Conservation (phyloP, 306 rosid species). For the Mucuna pruriens region DNA sequence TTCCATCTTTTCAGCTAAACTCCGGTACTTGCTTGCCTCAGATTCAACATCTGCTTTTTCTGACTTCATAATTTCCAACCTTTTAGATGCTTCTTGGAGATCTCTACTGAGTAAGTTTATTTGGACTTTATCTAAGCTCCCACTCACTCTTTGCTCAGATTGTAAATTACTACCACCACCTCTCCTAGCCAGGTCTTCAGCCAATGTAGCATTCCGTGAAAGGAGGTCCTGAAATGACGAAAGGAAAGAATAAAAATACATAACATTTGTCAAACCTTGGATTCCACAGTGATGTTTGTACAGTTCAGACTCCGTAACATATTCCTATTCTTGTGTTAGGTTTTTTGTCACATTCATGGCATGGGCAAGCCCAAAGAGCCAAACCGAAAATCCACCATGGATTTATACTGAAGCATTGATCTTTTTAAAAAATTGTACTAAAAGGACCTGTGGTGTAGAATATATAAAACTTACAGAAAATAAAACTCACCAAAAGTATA, state of each 20-base stretch:
- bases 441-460: neutral
- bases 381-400: neutral
- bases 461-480: no score
- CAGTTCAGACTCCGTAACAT: neutral
- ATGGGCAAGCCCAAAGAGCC: neutral
- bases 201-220: conserved; percentile 75
- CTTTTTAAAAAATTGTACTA: neutral
- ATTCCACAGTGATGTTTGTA: neutral
- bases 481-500: neutral
- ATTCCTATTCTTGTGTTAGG: neutral
- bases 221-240: conserved; percentile 70
- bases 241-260: neutral
- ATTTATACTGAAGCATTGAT: neutral
- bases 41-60: conserved; percentile 73
- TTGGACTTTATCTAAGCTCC: conserved; percentile 64
- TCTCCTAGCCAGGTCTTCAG: conserved; percentile 67
- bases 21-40: conserved; percentile 63
- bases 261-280: neutral
- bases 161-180: conserved; percentile 39
- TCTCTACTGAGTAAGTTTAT: conserved; percentile 71
- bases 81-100: conserved; percentile 67
- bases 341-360: neutral
- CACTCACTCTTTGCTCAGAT: conserved; percentile 60
- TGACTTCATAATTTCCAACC: conserved; percentile 66
- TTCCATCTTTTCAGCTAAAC: conserved; percentile 79